Percentiles rank a stretch among this genome's conserved stretches.
phyloP scores from a whole-genome alignment of 768 basidiomycete genomes.

The Flagelloscypha sp. region DNA sequence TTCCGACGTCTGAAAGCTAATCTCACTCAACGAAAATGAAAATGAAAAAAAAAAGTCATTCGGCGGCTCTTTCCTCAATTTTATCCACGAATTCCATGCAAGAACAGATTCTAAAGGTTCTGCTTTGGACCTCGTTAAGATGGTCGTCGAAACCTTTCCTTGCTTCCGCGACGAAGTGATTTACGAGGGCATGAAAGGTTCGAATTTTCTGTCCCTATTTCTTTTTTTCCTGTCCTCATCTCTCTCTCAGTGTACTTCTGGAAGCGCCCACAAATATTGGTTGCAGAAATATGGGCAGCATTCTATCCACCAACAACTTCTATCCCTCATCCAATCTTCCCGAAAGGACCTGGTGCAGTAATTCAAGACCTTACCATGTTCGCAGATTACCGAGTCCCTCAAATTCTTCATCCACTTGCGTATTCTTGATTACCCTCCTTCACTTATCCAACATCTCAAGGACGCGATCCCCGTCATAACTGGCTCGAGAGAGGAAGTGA shows the following conservation, averaged over 20 bases:
- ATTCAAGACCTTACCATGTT: conserved; percentile 85
- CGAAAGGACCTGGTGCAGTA: conserved; percentile 41
- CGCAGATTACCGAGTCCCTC: conserved; percentile 88
- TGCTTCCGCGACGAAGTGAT: conserved; percentile 65
- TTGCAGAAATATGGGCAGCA: conserved; percentile 89
- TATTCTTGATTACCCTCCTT: conserved; percentile 63
- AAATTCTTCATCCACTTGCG: conserved; percentile 80
- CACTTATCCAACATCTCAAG: conserved; percentile 44
- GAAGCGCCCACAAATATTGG: conserved; percentile 88
- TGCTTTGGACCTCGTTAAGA: conserved; percentile 64
- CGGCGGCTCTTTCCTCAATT: conserved; percentile 61
- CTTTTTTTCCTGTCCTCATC: conserved; percentile 2
- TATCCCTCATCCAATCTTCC: conserved; percentile 65
- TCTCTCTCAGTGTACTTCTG: conserved; percentile 58
- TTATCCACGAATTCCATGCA: conserved; percentile 54
- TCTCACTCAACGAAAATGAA: neutral
- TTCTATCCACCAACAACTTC: conserved; percentile 56
- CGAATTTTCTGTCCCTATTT: conserved; percentile 3
- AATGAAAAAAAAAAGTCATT: no score
- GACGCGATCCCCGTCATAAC: conserved; percentile 35
- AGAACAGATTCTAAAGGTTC: conserved; percentile 48
- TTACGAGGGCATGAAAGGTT: conserved; percentile 54
- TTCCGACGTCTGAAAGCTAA: neutral
- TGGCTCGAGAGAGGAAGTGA: conserved; percentile 66
- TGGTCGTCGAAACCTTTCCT: conserved; percentile 63